Base-by-base conservation (phyloP, 2,329 filamentous ascomycete species). In the Fusarium poae region DNA sequence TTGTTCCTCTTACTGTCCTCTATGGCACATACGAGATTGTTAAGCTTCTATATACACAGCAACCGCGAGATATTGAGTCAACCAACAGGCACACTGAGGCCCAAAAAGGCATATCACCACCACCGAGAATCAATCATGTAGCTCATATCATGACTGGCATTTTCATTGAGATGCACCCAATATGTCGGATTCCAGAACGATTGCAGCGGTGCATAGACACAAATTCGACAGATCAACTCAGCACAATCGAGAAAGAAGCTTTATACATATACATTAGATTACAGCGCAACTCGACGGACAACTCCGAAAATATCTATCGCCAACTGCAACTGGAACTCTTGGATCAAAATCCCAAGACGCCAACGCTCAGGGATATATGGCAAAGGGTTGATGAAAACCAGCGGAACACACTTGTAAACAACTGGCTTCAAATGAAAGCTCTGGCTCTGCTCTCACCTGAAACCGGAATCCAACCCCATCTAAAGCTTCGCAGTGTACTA, bases 331-430 rank as follows among this genome's bases (percentile, higher is more conserved):
- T 12, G 4, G 5, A 3, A 0, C 2, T 57, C 0, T 42, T 23
- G 0, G 13, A 29, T 6, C 18, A 4, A 2, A 6, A 2, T 0
- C 9, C 3, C 4, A 8, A 1, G 5, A 32, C 6, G 1, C 18
- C 20, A 0, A 7, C 1, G 1, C 5, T 15, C 0, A 59, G 23
- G 29, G 21, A 8, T 0, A 25, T 57, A 0, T 10, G n/a, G 6
- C 1, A 4, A 0, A 20, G 20, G 16, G 30, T 16, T 0, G 6
- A 7, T 5, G 57, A 59, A 8, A 6, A 16, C 1, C 23, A 57
- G 0, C 27, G 52, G 4, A 15, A 40, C 2, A 1, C 0, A 0
- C 57, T 59, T 15, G 5, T 57, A 3, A 42, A 48, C 3, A 30
- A 2, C 16, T 57, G 42, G 57, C 29, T 58, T 4, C 35, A 29